phyloP scores from a whole-genome alignment of 2,329 filamentous ascomycete genomes.

The Penicillium vulpinum region DNA sequence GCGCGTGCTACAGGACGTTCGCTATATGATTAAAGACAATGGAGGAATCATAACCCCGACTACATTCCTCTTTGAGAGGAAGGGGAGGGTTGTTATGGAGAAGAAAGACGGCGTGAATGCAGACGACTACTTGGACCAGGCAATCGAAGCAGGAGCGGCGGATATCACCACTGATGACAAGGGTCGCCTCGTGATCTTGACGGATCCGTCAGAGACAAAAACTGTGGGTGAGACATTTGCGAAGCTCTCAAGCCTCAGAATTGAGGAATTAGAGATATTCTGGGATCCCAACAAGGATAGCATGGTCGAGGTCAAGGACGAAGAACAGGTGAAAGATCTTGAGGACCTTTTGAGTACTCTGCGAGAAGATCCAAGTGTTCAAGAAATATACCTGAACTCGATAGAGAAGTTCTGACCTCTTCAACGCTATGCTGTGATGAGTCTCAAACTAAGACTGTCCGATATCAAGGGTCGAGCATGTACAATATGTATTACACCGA shows the following conservation, averaged over 20 bases:
- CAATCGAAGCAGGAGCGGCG: conserved; percentile 77
- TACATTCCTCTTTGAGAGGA: conserved; percentile 80
- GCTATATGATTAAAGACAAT: conserved; percentile 67
- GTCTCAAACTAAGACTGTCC: not conserved
- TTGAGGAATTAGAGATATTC: conserved; percentile 76
- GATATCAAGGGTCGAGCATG: not conserved
- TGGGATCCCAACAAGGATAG: conserved; percentile 84
- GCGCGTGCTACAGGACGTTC: conserved; percentile 71
- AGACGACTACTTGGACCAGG: conserved; percentile 74
- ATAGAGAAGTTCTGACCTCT: conserved; percentile 25
- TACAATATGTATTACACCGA: conserved; percentile 19
- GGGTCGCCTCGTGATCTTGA: conserved; percentile 70
- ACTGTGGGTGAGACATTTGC: conserved; percentile 65
- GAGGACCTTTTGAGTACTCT: conserved; percentile 55
- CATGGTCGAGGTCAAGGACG: conserved; percentile 61
- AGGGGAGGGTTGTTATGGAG: conserved; percentile 72
- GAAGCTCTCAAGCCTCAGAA: conserved; percentile 62
- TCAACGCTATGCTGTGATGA: not conserved
- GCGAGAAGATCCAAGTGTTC: conserved; percentile 70
- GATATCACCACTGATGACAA: conserved; percentile 59
- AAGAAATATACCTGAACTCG: conserved; percentile 74
- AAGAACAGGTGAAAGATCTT: conserved; percentile 58
- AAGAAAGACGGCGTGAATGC: conserved; percentile 56
- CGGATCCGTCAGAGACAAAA: conserved; percentile 65
- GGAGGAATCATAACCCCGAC: conserved; percentile 72